Conservation (phyloP, 768 basidiomycete species). For the Phylloporus sp. region DNA sequence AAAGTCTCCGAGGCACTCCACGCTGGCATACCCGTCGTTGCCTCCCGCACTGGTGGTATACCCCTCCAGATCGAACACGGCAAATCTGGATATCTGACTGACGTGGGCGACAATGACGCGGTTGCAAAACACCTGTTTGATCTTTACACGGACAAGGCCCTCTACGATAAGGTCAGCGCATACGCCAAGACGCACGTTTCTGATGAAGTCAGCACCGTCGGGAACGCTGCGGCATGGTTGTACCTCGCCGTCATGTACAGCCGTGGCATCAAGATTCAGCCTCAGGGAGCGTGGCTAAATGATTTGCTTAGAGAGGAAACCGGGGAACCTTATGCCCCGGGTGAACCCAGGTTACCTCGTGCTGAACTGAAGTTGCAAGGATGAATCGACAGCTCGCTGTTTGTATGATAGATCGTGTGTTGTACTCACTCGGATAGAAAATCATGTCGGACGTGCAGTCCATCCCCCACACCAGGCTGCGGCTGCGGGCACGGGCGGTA, state of each 20-base stretch:
- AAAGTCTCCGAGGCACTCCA: conserved; percentile 96
- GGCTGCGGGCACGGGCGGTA: too few relatives aligned
- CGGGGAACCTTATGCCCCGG: conserved; percentile 59
- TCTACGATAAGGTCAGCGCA: conserved; percentile 60
- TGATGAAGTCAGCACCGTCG: conserved; percentile 82
- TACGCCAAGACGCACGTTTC: conserved; percentile 75
- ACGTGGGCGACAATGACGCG: conserved; percentile 67
- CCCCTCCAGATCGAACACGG: conserved; percentile 88
- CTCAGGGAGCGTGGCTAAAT: conserved; percentile 82
- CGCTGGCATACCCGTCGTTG: conserved; percentile 83
- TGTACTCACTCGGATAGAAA: conserved; percentile 11
- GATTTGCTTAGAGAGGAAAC: conserved; percentile 76
- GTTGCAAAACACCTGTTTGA: conserved; percentile 77
- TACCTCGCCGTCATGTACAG: conserved; percentile 77
- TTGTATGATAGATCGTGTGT: conserved; percentile 11
- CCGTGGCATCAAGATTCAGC: conserved; percentile 73
- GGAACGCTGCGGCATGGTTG: conserved; percentile 65
- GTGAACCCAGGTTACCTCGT: conserved; percentile 73
- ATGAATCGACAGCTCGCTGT: conserved; percentile 3
- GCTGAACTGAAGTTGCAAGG: conserved; percentile 48
- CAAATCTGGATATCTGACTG: conserved; percentile 82
- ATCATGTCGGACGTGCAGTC: conserved; percentile 2
- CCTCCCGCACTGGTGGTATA: conserved; percentile 85
- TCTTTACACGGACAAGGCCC: conserved; percentile 67
- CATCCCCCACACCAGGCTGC: too few relatives aligned